These are phyloP conservation scores for Penicillium odoratum DNA, from an alignment of 495 filamentous ascomycete species.

Conservation along the genomic window DNA sequence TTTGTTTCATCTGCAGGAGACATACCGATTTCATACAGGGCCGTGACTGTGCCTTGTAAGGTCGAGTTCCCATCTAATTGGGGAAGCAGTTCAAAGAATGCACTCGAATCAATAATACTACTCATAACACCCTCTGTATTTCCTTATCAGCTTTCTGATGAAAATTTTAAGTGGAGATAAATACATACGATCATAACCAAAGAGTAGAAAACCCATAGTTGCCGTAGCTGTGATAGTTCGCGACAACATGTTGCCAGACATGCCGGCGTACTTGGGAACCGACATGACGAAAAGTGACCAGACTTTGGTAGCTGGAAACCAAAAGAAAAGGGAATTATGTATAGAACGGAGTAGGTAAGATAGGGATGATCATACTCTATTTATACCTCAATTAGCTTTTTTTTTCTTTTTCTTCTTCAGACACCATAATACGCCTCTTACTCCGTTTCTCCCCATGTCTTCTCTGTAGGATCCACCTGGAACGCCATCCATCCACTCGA, in stretches of 20 bases:
- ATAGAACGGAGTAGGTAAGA: background rate
- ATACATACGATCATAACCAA: slow-evolving; percentile 59
- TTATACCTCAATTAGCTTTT: background rate
- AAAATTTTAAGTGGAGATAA: background rate
- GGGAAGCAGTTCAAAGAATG: slow-evolving; percentile 65
- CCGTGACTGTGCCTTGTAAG: slow-evolving; percentile 74
- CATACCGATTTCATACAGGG: slow-evolving; percentile 68
- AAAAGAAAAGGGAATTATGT: background rate
- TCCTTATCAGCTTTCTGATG: background rate
- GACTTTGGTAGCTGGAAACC: background rate
- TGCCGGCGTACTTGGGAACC: slow-evolving; percentile 53
- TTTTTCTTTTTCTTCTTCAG: background rate
- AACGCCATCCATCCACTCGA: background rate
- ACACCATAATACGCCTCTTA: background rate
- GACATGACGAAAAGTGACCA: slow-evolving; percentile 15
- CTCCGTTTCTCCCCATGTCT: background rate
- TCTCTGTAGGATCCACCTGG: slow-evolving; percentile 2
- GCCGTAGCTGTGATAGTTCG: slow-evolving; percentile 59
- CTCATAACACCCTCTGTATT: slow-evolving; percentile 60
- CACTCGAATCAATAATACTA: slow-evolving; percentile 67
- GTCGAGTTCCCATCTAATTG: slow-evolving; percentile 60
- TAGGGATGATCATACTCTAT: background rate
- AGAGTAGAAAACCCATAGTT: slow-evolving; percentile 68
- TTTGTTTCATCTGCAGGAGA: background rate
- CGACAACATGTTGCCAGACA: slow-evolving; percentile 59